Evolutionary conservation across 2,329 filamentous ascomycete genomes (phyloP), one percentile per base, ranked within the genome.

Genomic region (Aspergillus caelatus): DNA sequence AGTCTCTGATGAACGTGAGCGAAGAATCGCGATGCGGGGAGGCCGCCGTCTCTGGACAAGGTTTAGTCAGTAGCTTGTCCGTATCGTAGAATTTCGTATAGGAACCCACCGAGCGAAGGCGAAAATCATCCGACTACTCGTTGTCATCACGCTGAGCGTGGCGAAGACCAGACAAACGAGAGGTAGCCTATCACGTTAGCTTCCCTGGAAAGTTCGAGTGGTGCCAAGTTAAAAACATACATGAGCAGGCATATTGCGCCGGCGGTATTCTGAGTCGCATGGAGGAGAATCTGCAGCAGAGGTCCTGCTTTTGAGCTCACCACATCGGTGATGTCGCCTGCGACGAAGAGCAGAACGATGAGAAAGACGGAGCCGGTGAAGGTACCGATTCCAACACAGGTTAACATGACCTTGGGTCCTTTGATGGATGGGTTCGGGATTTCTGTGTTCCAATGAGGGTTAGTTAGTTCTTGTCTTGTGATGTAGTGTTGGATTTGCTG

Each of bases 341-440:
- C 80, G 48, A 88, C 87, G 60, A 91, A 90, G 0, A 91, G 82
- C 0, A 91, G 78, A 36, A 87, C 84, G 50, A 84, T 81, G 14
- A 90, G 75, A 69, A 89, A 90, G 60, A 89, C 75, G 60, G 87
- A 88, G 0, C 88, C 88, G 0, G 88, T 89, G 7, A 84, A 78
- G 26, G 85, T 85, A 3, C 88, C 88, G 46, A 90, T 90, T 2
- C 80, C 79, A 26, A 89, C 86, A 63, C 86, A 89, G 59, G 82
- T 83, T 2, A 90, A 80, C 87, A 90, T 89, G 62, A 90, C 88
- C 64, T 84, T 84, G 1, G 88, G 88, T 0, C 87, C 88, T 67
- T 88, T 82, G 4, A 83, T 75, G 1, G 85, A 71, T 21, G 75
- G 72, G 53, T 79, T 74, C 0, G 77, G 76, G 16, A 80, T 76